Evolutionary conservation across 1,139 yeast genomes (phyloP), one percentile per base, ranked within the genome.

Genomic region (Saccharomycopsis phalli): DNA sequence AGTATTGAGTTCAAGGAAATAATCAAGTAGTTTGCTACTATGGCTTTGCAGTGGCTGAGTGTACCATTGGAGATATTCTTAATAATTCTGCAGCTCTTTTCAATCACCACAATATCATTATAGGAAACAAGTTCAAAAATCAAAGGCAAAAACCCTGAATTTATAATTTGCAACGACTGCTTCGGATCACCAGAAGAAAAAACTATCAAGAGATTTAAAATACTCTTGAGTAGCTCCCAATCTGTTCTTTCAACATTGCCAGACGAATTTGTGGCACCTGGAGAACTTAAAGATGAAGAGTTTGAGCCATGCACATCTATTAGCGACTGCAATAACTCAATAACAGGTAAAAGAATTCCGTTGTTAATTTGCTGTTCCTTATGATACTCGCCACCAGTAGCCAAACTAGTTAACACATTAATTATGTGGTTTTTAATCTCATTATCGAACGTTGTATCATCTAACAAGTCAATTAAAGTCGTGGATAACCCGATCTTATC

Each of bases 21-120:
- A 18, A 44, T 36, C 18, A 41, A 41, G 14, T 38, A 30, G 33
- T 35, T 41, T 17, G 28, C 38, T 3, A 41, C 26, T 3, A 44
- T 35, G 3, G 47, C 43, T 33, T 41, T 44, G 30, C 43, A 35
- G 21, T 44, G 41, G 22, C 16, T 38, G 5, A 36, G 18, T 3
- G 38, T 36, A 4, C 47, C 47, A 23, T 44, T 44, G 7, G 43
- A 38, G 8, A 44, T 23, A 30, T 41, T 44, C 32, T 45, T 34
- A 14, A 41, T 36, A 17, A 44, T 39, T 19, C 37, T 36, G 14
- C 40, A 38, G 2, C 42, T 20, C 34, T 38, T 44, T 27, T 44
- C 47, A 20, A 31, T 21, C 3, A 38, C 34, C 11, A 35, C 21
- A 19, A 41, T 31, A 20, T 41, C 43, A 16, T 27, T 34, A n/a